Base-by-base conservation (phyloP, 1,284 basidiomycete genomes). In the Entoloma clypeatum region DNA sequence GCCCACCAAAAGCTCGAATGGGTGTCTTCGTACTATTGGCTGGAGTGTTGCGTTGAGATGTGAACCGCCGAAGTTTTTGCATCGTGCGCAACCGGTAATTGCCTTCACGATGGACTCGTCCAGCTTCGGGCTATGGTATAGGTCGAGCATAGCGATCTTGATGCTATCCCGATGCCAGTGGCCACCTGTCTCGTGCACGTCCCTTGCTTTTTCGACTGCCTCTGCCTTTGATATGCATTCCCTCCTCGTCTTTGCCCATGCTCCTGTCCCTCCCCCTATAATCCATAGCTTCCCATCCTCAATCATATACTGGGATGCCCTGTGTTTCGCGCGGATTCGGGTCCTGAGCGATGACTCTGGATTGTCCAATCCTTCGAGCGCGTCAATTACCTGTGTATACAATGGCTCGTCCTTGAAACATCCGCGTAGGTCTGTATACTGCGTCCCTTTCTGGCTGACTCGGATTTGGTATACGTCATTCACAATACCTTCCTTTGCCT, bases 391-490 rank as follows among this genome's bases (percentile, higher is more conserved):
- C 8, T 59, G 43, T n/a, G 45, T 5, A 38, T 57, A 61, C 9
- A 62, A 13, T 6, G 53, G 47, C 39, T 59, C 56, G n/a, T 53
- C 25, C 4, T 24, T 23, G 41, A 62, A 63, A 1, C 59, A 41
- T 21, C 52, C 43, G n/a, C 40, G 16, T 14, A 63, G 43, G 34
- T n/a, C 22, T 23, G 14, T 6, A 4, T 14, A 8, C 22, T 13
- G n/a, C 29, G 26, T 9, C 28, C n/a, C 14, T 19, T 1, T 25
- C 40, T 21, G 21, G 32, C 17, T 24, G 5, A 43, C 17, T 17
- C 29, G n/a, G n/a, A n/a, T n/a, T n/a, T n/a, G 21, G 19, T 59
- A 62, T 1, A 66, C 7, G 39, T 67, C 59, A 13, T 65, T 49
- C 7, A 51, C 46, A 0, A 67, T 28, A 0, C 65, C 65, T 8